Evolutionary conservation across 441 rosid genomes (phyloP).

Genomic region (Flueggea neowawraea): DNA sequence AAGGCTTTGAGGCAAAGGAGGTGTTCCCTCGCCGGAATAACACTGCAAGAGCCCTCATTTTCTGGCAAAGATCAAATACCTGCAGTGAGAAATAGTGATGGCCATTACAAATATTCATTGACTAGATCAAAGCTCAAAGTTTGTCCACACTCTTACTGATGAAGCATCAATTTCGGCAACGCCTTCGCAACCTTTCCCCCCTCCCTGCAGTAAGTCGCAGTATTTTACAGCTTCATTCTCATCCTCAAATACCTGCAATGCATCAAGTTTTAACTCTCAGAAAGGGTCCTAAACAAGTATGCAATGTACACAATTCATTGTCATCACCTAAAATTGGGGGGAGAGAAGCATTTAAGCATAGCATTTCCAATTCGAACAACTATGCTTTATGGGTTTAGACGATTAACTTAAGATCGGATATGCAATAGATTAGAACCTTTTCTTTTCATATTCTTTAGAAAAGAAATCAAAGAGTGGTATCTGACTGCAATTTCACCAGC

Average conservation of each 20-base stretch:
- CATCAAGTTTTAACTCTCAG: not conserved
- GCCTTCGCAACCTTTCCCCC: conserved; percentile 96
- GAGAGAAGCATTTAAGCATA: too few species aligned
- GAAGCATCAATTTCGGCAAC: conserved; percentile 96
- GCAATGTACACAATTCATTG: too few species aligned
- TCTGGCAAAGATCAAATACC: conserved; percentile 91
- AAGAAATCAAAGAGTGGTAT: too few species aligned
- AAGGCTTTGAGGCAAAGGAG: conserved; percentile 83
- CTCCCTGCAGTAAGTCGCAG: conserved; percentile 90
- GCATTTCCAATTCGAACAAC: not conserved
- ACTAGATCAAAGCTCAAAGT: not conserved
- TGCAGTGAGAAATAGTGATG: conserved; percentile 19
- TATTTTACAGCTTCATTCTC: conserved; percentile 85
- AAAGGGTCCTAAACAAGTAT: too few species aligned
- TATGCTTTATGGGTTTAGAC: not conserved
- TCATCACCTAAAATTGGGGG: too few species aligned
- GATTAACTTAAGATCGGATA: not conserved
- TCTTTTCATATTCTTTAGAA: too few species aligned
- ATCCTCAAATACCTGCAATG: conserved; percentile 83
- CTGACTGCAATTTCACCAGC: too few species aligned
- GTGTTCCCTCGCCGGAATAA: conserved; percentile 86
- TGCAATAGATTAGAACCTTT: too few species aligned
- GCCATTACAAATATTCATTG: not conserved
- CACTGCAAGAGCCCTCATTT: conserved; percentile 85
- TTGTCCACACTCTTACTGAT: conserved; percentile 49